Evolutionary conservation across 2,329 filamentous ascomycete species (phyloP), one percentile per base, ranked within the genome.

Genomic region (Arthrinium phaeospermum): DNA sequence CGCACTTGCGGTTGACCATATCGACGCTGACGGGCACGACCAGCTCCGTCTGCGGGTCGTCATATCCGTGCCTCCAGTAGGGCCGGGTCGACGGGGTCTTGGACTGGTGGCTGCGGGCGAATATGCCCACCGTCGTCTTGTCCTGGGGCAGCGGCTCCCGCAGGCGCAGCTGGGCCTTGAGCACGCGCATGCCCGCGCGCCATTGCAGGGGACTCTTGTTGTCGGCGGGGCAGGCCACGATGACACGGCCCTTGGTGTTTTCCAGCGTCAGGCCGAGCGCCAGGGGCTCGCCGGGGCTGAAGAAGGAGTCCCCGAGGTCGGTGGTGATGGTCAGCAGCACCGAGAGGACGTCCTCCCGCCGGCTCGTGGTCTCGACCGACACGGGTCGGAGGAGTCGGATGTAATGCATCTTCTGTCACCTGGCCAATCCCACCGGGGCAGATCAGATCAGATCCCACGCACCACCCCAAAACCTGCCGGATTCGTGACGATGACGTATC

Each of bases 271-370:
- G 78, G 13, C 76, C 78, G 3, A 90, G 79, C 19, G 82, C 80
- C n/a, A 90, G 72, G 5, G 87, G 83, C 24, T 79, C 77, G 19
- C 82, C 79, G 0, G 86, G 85, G n/a, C 75, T 80, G 14, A 90
- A 83, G 69, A 88, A 88, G 0, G 86, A 82, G 76, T 91, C 89
- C 45, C 88, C 87, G 1, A 90, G 82, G 73, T 91, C 88, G 16
- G 88, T 90, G 14, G 87, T 89, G 75, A 91, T 85, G 73, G 87
- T 86, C 73, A 91, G 80, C 75, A 81, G 75, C 72, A 75, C 75
- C 67, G 75, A 72, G 72, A 76, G 49, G 71, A 73, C 16, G 74
- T 72, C 67, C 13, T 47, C 67, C 67, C 44, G 27, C 30, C 70
- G 76, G 69, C 68, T 73, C 61, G 57, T 69, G n/a, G 72, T 70